Evolutionary conservation across 108 stramenopile species (phyloP), one percentile per base, ranked within the genome.

Genomic region (Cylindrotheca closterium): DNA sequence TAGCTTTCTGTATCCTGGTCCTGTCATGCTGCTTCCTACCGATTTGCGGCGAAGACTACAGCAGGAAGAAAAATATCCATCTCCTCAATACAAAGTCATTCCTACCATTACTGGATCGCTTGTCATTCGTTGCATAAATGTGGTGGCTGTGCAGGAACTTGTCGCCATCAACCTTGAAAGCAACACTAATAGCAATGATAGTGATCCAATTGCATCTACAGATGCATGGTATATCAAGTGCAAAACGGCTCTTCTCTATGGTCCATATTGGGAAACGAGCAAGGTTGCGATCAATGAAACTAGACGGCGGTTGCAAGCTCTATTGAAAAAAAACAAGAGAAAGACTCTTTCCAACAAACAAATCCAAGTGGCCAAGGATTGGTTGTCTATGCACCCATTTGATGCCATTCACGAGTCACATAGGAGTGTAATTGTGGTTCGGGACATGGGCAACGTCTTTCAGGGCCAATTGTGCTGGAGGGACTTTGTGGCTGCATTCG

Each of bases 181-280:
- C 24, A 19, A 52, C 17, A 52, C 12, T 52, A 10, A 52, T 0
- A 19, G 19, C 19, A 24, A 52, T 25, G 19, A 52, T 0, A 12
- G 51, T 25, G 24, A 25, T 52, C 7, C 12, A 7, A 51, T 18
- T 8, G 24, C 17, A 52, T 12, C 51, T 18, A 32, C 22, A 19
- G 34, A 37, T 21, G 60, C 28, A 12, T 62, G 60, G 60, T 62
- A 49, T 27, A 29, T 30, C 60, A 62, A 62, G 30, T 62, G 0
- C 47, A 62, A 62, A 42, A 50, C 60, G 1, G 47, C 60, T 0
- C 19, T 47, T 10, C 10, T 15, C 15, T 27, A 29, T 27, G 60
- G 60, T 17, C 1, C 1, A 24, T 48, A 48, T 4, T 62, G 60
- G 60, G 47, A 62, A 15, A 28, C 5, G 2, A 24, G 27, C 27